phyloP scores from a whole-genome alignment of 1,284 basidiomycete species.

The Ganoderma lingzhi region DNA sequence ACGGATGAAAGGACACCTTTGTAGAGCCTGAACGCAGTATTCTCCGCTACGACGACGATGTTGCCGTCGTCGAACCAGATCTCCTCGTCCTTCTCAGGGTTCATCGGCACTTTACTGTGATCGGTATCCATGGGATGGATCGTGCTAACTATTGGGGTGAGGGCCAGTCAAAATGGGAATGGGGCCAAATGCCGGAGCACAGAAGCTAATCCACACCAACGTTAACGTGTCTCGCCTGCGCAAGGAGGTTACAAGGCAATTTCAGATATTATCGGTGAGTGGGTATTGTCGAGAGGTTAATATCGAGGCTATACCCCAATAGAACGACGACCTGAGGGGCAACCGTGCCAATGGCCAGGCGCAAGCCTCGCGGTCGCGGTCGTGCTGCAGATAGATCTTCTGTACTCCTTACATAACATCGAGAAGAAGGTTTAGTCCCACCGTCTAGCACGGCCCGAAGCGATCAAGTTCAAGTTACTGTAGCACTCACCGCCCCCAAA shows the following conservation, averaged over 20 bases:
- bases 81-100: slow-evolving; percentile 7
- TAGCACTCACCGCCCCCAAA: background rate
- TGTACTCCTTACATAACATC: background rate
- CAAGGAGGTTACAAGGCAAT: background rate
- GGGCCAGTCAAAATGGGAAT: background rate
- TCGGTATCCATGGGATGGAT: background rate
- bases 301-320: too few species aligned
- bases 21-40: slow-evolving; percentile 18
- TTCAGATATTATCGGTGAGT: background rate
- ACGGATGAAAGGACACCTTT: slow-evolving; percentile 11
- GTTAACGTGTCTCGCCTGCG: background rate
- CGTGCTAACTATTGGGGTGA: too few species aligned
- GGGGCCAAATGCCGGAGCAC: too few species aligned
- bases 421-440: background rate
- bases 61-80: slow-evolving; percentile 27
- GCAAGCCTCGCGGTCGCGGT: background rate
- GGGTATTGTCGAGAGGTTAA: background rate
- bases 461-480: background rate
- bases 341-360: background rate
- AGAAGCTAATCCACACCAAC: background rate
- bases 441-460: background rate
- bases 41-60: slow-evolving; percentile 14
- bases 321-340: too few species aligned
- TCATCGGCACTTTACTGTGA: background rate
- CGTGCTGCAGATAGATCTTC: background rate